Evolutionary conservation across 129 eudicot species (phyloP).

Genomic region (Rutidosis leptorrhynchoides): DNA sequence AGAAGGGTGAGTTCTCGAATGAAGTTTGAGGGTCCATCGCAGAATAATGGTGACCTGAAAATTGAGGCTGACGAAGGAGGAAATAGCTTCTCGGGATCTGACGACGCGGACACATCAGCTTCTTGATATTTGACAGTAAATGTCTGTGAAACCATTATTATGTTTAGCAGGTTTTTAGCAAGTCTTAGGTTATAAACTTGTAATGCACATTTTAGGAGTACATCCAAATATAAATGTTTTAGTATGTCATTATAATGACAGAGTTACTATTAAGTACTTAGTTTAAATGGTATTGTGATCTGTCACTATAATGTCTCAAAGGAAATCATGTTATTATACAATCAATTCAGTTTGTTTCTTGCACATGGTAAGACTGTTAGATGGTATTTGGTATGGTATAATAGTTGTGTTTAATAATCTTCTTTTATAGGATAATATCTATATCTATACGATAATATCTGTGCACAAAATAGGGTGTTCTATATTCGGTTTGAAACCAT

Average conservation of each 20-base stretch:
- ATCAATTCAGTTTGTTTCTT: neutral
- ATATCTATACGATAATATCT: too few species aligned
- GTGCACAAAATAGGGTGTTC: neutral
- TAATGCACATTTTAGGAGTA: constrained; percentile 17
- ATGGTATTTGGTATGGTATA: neutral
- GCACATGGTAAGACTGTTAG: neutral
- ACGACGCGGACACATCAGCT: constrained; percentile 33
- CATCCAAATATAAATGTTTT: constrained; percentile 9
- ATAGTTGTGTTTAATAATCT: neutral
- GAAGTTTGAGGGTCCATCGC: constrained; percentile 41
- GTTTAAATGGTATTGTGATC: neutral
- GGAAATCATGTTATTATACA: neutral
- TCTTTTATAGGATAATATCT: neutral
- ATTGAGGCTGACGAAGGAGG: constrained; percentile 50
- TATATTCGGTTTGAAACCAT: too few species aligned
- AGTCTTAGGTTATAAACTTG: constrained; percentile 12
- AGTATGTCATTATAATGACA: constrained; percentile 1
- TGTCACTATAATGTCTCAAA: neutral
- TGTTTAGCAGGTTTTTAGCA: constrained; percentile 8
- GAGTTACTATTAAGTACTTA: neutral
- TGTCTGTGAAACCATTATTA: neutral
- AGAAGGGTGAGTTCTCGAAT: constrained; percentile 52
- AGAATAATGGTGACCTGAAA: constrained; percentile 31
- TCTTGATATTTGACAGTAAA: constrained; percentile 19
- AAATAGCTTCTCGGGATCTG: constrained; percentile 59